Evolutionary conservation across 108 stramenopile genomes (phyloP), one percentile per base, ranked within the genome.

Genomic region (Fragilariopsis cylindrus): DNA sequence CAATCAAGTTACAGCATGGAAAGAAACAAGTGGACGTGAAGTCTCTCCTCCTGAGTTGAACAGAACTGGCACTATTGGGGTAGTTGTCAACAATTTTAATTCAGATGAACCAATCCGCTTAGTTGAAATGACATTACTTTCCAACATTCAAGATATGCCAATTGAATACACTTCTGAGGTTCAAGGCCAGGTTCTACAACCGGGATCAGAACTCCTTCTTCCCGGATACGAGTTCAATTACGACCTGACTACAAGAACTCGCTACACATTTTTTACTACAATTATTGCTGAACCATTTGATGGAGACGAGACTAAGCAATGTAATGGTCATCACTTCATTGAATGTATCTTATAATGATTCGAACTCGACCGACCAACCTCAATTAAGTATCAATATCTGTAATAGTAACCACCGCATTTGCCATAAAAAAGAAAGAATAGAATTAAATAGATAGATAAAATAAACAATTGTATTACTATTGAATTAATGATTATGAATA

Each of bases 1-100:
- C 1, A 55, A 48, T 40, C 74, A 80, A 49, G 57, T 80, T n/a
- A 48, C 70, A 40, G 73, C 70, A 40, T 80, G 67, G 67, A 68
- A 12, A 3, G 67, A 68, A 44, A 52, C 48, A 0, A 48, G 50
- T 52, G 67, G 67, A 68, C 67, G 67, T 16, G 18, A 21, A 50
- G 49, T 68, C 47, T 50, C 67, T 41, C 43, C 13, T 0, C 48
- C 42, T n/a, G 16, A 50, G 30, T 3, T 5, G 16, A 44, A 68
- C 44, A 41, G 3, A 39, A 68, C 67, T 9, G 67, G 49, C 16
- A 68, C 48, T 0, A 50, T 68, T 18, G 21, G 44, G 44, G 49
- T 2, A 3, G 5, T 50, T 2, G 0, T 68, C 0, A 48, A 63
- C 13, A 12, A 42, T 30, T 0, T 44, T 63, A 46, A 44, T 12